These are phyloP conservation scores for Buddleja alternifolia DNA, from an alignment of 257 asterid species.

Conservation along the genomic window DNA sequence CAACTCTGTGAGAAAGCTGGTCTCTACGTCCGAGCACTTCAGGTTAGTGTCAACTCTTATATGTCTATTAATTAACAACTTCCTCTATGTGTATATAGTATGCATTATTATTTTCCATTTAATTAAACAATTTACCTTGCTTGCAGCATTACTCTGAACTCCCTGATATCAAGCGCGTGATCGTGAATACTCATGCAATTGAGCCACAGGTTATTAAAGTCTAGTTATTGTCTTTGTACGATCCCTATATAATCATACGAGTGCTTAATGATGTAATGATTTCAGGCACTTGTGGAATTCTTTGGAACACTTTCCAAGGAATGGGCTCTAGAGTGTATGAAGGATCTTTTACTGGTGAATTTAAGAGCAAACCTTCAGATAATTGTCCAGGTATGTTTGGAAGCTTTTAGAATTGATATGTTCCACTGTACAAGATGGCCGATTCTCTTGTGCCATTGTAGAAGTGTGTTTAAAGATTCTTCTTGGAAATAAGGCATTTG, in stretches of 20 bases:
- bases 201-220: constrained; percentile 87
- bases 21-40: constrained; percentile 92
- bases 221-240: not conserved
- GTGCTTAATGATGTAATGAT: constrained; percentile 35
- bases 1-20: constrained; percentile 99
- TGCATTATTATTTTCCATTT: not conserved
- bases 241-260: not conserved
- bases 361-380: constrained; percentile 99
- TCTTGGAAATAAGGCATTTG: constrained; percentile 9
- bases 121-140: constrained; percentile 9
- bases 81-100: no score
- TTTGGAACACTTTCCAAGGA: constrained; percentile 94
- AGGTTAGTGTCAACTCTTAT: constrained; percentile 49
- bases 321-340: constrained; percentile 99
- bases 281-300: constrained; percentile 91
- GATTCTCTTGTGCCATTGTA: constrained; percentile 2
- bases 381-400: constrained; percentile 83
- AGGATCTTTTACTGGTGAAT: constrained; percentile 94
- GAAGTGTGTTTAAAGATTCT: not conserved
- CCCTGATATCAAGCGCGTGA: constrained; percentile 97
- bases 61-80: constrained; percentile 14
- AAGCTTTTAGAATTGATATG: not conserved
- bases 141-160: constrained; percentile 91
- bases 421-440: constrained; percentile 3
- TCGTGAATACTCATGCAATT: constrained; percentile 99